Base-by-base conservation (phyloP, 2,329 filamentous ascomycete species). In the Zarea fungicola region DNA sequence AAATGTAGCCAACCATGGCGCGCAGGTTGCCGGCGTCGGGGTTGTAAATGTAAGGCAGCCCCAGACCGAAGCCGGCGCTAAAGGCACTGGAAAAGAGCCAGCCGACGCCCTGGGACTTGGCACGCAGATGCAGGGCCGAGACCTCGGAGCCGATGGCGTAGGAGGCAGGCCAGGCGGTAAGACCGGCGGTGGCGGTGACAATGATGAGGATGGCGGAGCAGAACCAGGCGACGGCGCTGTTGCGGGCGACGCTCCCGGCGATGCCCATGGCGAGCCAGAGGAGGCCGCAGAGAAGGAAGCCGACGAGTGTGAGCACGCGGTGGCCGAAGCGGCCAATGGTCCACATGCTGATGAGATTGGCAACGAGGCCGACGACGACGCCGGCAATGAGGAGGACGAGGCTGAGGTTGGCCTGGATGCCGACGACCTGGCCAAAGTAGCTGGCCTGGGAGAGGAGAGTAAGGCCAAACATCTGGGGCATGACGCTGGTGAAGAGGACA, bases 11-110 rank as follows among this genome's bases (percentile, higher is more conserved):
- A 2, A 68, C 70, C 58, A 69, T 70, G 1, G 65, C 67, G 23
- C 67, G 63, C 18, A 73, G 55, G 50, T 70, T 65, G 8, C 61
- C 67, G 16, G 57, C 44, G 18, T 63, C 64, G 9, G 62, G 52
- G 46, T 66, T 78, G 61, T 75, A 78, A 11, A 76, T 69, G 49
- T 77, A 79, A 0, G 77, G 76, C 1, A 78, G 57, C 1, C 68
- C 65, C 28, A 78, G 64, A 0, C 68, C 68, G 48, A 76, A 70
- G 40, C 70, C 58, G 3, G 69, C 69, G 23, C 67, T 67, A 5
- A 65, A 58, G 0, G 71, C 58, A 2, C 69, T 66, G 1, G 67
- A 66, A 3, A 66, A 59, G 3, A 72, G 60, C 60, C 74, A 74
- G 7, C 69, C 65, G 11, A 74, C 62, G 4, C 69, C 71, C 31